Evolutionary conservation across 2,329 filamentous ascomycete genomes (phyloP).

Genomic region (Colletotrichum sp.): DNA sequence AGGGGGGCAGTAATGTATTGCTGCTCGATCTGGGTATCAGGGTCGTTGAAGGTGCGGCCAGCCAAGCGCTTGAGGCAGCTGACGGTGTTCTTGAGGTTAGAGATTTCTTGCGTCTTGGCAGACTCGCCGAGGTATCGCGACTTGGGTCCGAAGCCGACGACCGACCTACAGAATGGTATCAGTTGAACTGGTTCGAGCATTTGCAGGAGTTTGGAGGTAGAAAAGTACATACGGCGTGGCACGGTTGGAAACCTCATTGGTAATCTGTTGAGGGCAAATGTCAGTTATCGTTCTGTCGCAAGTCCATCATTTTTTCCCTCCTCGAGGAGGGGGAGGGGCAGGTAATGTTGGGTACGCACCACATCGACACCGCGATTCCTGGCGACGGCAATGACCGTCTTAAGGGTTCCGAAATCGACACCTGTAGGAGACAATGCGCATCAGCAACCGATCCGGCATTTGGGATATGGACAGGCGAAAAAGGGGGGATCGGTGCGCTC

Average conservation of each 20-base stretch:
- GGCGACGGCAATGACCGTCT: conserved; percentile 96
- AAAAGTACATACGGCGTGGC: conserved; percentile 85
- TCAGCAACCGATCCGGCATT: conserved; percentile 13
- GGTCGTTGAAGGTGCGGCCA: conserved; percentile 85
- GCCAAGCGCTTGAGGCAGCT: conserved; percentile 89
- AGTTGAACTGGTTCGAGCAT: conserved; percentile 17
- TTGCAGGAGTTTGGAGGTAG: not conserved
- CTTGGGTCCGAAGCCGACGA: conserved; percentile 95
- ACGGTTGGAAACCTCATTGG: conserved; percentile 99
- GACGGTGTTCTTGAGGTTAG: conserved; percentile 99
- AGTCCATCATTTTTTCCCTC: not conserved
- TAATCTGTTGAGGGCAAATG: conserved; percentile 67
- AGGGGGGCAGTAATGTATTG: conserved; percentile 86
- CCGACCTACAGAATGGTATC: conserved; percentile 62
- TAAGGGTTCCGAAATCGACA: conserved; percentile 94
- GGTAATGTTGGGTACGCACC: conserved; percentile 65
- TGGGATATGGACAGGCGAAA: not conserved
- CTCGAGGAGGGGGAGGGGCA: conserved; percentile 1
- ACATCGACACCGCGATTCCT: conserved; percentile 99
- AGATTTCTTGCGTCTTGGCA: conserved; percentile 98
- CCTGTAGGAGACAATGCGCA: conserved; percentile 49
- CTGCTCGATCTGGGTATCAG: conserved; percentile 92
- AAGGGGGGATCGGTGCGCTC: not conserved
- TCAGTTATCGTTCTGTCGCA: conserved; percentile 18
- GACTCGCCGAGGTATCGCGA: conserved; percentile 92